These are phyloP conservation scores for Wickerhamomyces tratensis DNA, from an alignment of 805 yeast species.

Conservation along the genomic window DNA sequence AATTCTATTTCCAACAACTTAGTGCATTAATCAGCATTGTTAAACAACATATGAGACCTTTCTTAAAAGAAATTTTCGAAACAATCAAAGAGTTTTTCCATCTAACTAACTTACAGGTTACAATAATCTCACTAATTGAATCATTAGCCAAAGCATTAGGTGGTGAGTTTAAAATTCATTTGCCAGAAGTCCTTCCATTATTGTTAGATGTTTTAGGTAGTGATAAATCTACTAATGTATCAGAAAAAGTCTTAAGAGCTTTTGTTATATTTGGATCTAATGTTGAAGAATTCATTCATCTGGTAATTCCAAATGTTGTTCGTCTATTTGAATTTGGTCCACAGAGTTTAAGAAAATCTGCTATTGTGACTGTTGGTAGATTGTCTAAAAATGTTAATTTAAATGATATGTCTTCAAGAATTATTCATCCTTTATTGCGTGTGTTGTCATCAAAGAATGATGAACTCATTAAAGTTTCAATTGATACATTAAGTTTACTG, in stretches of 20 bases:
- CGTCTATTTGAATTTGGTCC: conserved; percentile 68
- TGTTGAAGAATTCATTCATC: conserved; percentile 80
- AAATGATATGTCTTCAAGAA: conserved; percentile 83
- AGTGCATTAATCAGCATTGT: conserved; percentile 74
- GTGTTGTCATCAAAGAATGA: conserved; percentile 43
- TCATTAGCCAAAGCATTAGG: conserved; percentile 78
- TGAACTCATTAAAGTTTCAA: conserved; percentile 53
- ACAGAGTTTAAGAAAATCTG: conserved; percentile 49
- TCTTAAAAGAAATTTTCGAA: conserved; percentile 62
- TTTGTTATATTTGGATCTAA: conserved; percentile 82
- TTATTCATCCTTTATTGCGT: conserved; percentile 77
- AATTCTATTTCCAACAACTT: conserved; percentile 83
- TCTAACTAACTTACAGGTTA: conserved; percentile 55
- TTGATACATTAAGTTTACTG: conserved; percentile 73
- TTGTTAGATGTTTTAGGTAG: conserved; percentile 69
- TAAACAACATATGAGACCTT: conserved; percentile 83
- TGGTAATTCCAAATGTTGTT: conserved; percentile 80
- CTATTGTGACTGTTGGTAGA: conserved; percentile 78
- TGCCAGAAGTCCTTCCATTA: conserved; percentile 70
- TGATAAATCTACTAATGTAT: conserved; percentile 54
- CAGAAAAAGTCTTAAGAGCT: conserved; percentile 69
- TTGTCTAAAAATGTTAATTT: conserved; percentile 63
- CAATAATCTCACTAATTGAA: conserved; percentile 73
- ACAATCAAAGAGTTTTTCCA: conserved; percentile 69
- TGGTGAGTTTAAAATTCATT: conserved; percentile 81